Evolutionary conservation across 805 yeast genomes (phyloP).

Genomic region (Yarrowia sp.): DNA sequence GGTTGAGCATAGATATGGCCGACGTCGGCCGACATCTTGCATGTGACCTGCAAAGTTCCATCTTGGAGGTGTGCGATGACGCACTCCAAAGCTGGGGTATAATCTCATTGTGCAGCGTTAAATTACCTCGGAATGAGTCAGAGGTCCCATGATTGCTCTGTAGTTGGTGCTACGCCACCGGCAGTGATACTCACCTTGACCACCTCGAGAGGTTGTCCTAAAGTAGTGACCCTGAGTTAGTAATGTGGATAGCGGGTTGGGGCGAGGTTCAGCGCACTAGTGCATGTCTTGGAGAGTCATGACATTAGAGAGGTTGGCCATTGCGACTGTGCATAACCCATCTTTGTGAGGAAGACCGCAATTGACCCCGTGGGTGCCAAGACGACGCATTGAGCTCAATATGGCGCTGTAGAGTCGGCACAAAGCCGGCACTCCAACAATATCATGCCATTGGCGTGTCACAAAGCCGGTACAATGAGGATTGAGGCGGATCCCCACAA

Average conservation of each 20-base stretch:
- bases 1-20: not conserved
- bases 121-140: not conserved
- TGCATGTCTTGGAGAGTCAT: not conserved
- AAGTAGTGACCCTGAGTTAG: slow-evolving; percentile 60
- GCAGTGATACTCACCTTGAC: slow-evolving; percentile 40
- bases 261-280: not conserved
- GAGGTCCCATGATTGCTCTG: not conserved
- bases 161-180: not conserved
- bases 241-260: not conserved
- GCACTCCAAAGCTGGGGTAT: slow-evolving; percentile 23
- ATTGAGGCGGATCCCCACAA: not conserved
- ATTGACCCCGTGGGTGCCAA: not conserved
- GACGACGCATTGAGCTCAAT: not conserved
- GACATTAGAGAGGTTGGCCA: not conserved
- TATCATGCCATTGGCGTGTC: not conserved
- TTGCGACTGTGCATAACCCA: not conserved
- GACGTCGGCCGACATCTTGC: slow-evolving; percentile 15
- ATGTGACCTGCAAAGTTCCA: not conserved
- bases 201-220: slow-evolving; percentile 97
- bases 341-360: not conserved
- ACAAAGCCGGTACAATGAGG: not conserved
- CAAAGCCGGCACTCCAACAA: not conserved
- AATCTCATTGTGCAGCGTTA: slow-evolving; percentile 25
- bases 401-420: not conserved
- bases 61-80: slow-evolving; percentile 4